Percentiles rank a stretch among this genome's conserved stretches.
Evolutionary conservation across 495 filamentous ascomycete species (phyloP).

Genomic region (Talaromyces adpressus): DNA sequence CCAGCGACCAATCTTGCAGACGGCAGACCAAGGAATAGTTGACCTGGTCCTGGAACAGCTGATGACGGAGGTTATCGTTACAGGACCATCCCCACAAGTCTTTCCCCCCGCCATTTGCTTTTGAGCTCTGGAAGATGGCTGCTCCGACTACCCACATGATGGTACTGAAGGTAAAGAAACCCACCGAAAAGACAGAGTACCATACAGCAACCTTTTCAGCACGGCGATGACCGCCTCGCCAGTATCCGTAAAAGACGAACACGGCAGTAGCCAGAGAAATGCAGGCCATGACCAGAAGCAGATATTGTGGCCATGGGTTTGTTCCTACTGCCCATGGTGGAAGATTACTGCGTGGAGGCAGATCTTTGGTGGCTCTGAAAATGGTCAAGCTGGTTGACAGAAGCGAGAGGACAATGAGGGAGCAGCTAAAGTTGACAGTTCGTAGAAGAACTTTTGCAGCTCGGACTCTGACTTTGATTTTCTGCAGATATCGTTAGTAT

Average conservation of each 20-base stretch:
- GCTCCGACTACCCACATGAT: constrained; percentile 89
- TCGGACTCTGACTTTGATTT: constrained; percentile 86
- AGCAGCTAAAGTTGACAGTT: constrained; percentile 92
- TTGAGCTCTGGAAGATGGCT: constrained; percentile 71
- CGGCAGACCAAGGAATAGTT: constrained; percentile 92
- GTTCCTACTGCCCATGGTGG: constrained; percentile 77
- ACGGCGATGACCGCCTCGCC: constrained; percentile 76
- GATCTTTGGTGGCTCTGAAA: constrained; percentile 72
- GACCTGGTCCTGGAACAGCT: constrained; percentile 69
- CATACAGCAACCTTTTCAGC: constrained; percentile 91
- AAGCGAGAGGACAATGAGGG: constrained; percentile 86
- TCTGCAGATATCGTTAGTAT: constrained; percentile 39
- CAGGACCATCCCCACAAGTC: constrained; percentile 98
- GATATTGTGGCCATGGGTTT: constrained; percentile 82
- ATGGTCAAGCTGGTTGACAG: constrained; percentile 76
- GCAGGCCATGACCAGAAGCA: constrained; percentile 67
- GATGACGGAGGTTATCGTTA: constrained; percentile 71
- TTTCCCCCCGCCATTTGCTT: constrained; percentile 62
- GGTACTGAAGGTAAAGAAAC: constrained; percentile 90
- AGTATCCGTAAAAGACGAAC: constrained; percentile 79
- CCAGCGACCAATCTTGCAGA: constrained; percentile 91
- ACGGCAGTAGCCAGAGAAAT: constrained; percentile 75
- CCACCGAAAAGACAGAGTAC: constrained; percentile 85
- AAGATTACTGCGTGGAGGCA: constrained; percentile 69
- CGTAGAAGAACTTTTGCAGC: constrained; percentile 92